Evolutionary conservation across 352 stramenopile genomes (phyloP), one percentile per base, ranked within the genome.

Genomic region (Phytopythium litorale): DNA sequence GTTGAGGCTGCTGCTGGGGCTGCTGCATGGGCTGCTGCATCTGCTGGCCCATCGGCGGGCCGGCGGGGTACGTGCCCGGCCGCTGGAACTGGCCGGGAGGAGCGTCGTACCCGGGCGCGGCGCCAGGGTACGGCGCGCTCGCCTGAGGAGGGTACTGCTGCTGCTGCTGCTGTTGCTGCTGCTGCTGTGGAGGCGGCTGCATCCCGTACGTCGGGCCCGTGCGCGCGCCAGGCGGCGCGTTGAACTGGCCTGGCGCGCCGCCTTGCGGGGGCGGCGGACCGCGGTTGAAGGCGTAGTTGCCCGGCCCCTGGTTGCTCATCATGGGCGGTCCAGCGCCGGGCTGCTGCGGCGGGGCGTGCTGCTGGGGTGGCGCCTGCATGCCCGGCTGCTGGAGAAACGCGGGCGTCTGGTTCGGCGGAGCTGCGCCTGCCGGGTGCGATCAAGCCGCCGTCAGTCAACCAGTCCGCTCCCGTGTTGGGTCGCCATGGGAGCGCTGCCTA

Each of bases 1-100:
- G 42, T 32, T 67, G 66, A 51, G 81, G 72, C 32, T 76, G 75
- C 35, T 72, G 67, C 54, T 70, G 74, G 2, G 8, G 35, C 35
- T 38, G 64, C 54, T 59, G 42, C 55, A 23, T 23, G 16, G 58
- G 49, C 19, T 66, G 65, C n/a, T 75, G 61, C n/a, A 62, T 59
- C 9, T 64, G 56, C 2, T 54, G 48, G 13, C 48, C 48, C 48
- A 54, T 54, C 1, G 48, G 28, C 2, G 62, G 51, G 0, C 55
- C 61, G 23, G 49, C 59, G 38, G 57, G 59, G 50, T 66, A 66
- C 4, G 40, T 51, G 1, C 59, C 45, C n/a, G 62, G 56, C 23
- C 59, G 25, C 13, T 56, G 53, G 54, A 65, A 70, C 19, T 66
- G 64, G 0, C 59, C 64, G 16, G 48, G 46, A 37, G 53, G 53